Base-by-base conservation (phyloP, 768 basidiomycete genomes). In the Termitomyces sp. region DNA sequence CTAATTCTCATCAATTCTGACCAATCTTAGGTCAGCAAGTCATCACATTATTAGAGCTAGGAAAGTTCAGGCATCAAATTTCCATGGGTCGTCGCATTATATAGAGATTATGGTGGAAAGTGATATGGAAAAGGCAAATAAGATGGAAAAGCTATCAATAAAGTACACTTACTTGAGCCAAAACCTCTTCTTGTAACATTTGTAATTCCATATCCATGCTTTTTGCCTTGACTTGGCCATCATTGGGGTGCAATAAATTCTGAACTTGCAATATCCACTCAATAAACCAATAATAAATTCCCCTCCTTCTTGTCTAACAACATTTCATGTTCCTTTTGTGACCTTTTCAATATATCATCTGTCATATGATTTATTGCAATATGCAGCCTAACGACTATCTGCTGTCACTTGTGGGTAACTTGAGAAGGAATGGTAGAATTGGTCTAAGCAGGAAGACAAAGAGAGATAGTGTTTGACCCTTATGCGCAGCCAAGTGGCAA, bases 161-260 rank as follows among this genome's bases (percentile, higher is more conserved):
- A n/a, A 26, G 10, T 24, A 40, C 3, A 26, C 62, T 24, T 28
- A 70, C 74, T 68, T 77, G 75, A 10, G 75, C 74, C 52, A 72
- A 61, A 9, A 79, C 70, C 57, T 80, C 78, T 53, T 78, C 79
- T 12, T 67, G 64, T 0, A 73, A 68, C 70, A 78, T 66, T 52
- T 63, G 64, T 9, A 75, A 58, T 26, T 67, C 65, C 0, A 69
- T 60, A 16, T 70, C 64, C 12, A 54, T 38, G 22, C 52, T 61
- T 59, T 73, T 72, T 0, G 72, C 70, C 58, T 74, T 77, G 53
- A 78, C 77, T 79, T 51, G 38, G n/a, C 6, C 28, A 33, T 7
- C 2, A 9, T 61, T 8, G 57, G 51, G 40, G 16, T 5, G 2
- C 7, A 38, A 13, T 20, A 30, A 14, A 2, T 26, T 3, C 44